Evolutionary conservation across 2,329 filamentous ascomycete genomes (phyloP), one percentile per base, ranked within the genome.

Genomic region (Plectosphaerella sp.): DNA sequence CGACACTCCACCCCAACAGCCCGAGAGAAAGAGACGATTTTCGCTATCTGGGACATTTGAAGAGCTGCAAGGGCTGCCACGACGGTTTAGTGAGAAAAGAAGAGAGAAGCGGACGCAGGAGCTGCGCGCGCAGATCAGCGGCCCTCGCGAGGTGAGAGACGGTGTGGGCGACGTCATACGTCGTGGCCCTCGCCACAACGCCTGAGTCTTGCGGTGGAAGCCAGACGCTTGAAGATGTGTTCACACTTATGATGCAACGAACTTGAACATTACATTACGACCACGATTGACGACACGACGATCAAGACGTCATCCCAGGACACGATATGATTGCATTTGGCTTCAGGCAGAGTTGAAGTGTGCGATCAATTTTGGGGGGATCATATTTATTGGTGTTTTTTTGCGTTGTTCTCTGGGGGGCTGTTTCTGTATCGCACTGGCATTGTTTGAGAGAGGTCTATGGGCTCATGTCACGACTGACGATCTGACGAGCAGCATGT

Each of bases 81-180:
- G 78, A 15, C 74, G 76, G 47, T 59, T 86, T 15, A 84, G 79
- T 60, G 83, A 87, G 59, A 75, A 74, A 57, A 72, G 79, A 49
- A 74, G 81, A 22, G 79, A 83, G 66, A 83, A 80, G 67, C 71
- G 83, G 49, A 78, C 75, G 20, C 73, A 79, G 53, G 80, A 82
- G 60, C 69, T 87, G 50, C 73, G 83, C 8, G 70, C 77, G 57
- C 84, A 76, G 64, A 87, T 87, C 45, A 84, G 81, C 54, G 76
- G 73, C 5, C 83, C 83, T 0, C 74, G 69, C 22, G 78, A 82
- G 60, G 79, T 84, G 18, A 70, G 80, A 24, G 80, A 84, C 56
- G 79, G 80, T 4, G 77, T 84, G 3, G 78, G 75, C 14, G 80
- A 84, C 28, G 74, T 84, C 47, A 76, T 83, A 45, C 70, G 76